Base-by-base conservation (phyloP, 345 rosid genomes). In the Eucalyptus camaldulensis region DNA sequence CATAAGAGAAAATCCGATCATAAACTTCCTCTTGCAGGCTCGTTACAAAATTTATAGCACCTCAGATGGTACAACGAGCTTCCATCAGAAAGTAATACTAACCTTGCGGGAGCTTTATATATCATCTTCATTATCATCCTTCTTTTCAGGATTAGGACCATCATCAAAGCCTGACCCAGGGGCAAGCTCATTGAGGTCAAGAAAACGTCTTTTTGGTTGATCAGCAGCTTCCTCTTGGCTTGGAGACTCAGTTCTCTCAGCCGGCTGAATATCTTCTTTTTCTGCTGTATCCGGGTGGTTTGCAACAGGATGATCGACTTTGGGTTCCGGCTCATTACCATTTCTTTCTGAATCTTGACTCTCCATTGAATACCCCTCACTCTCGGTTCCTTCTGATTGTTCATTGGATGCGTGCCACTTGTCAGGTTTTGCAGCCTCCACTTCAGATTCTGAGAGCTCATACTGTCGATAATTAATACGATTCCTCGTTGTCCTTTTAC, bases 91-190 rank as follows among this genome's bases (percentile, higher is more conserved):
- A 91, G 90, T 83, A 83, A 90, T 87, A 86, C 91, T 60, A 91
- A 92, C 91, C 91, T 72, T 83, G 92, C 60, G 90, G 86, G 87
- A 91, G 91, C 93, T 90, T 93, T 93, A 97, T 91, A 93, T 95
- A 91, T 91, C 91, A 88, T 92, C 95, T 89, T 92, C 90, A 88
- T 92, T 95, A 50, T 94, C 97, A 89, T 95, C 98, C 94, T 97
- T 97, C 92, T 90, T 87, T 88, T 93, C 89, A 69, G 96, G 91
- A 91, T 94, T 96, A 86, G 96, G 97, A 91, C 97, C 95, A 86
- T 98, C 99, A 85, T 97, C 99, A 90, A 96, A 96, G 89, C 98
- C 97, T 88, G 99, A 95, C 67, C 96, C 97, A 7, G 99, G 98
- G 43, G 99, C 99, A 87, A 97, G 96, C 93, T 97, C 97, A 49